Percentiles rank a stretch among this genome's conserved stretches.
phyloP scores from a whole-genome alignment of 2,329 filamentous ascomycete species.

The Leptoxyphium fumago region DNA sequence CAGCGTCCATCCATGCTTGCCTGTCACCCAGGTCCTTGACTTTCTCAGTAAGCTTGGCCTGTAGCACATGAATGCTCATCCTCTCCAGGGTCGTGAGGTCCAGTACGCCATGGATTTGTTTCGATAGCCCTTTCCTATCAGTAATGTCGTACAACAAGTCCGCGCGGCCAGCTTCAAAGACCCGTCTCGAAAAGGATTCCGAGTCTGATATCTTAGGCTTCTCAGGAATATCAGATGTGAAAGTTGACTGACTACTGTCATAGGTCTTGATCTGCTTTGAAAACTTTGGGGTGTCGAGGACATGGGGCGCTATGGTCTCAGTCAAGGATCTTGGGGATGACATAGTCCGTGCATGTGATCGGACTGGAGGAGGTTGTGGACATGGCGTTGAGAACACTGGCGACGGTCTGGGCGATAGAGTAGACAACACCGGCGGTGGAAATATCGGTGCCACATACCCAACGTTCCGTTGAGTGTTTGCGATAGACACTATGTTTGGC shows the following conservation, averaged over 20 bases:
- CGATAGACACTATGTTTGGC: no score
- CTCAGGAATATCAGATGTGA: not conserved
- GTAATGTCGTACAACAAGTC: constrained; percentile 9
- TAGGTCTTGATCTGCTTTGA: not conserved
- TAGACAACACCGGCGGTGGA: no score
- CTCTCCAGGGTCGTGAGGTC: constrained; percentile 9
- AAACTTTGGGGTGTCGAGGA: not conserved
- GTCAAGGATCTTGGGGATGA: not conserved
- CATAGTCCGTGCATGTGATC: not conserved
- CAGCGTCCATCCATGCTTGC: constrained; percentile 12
- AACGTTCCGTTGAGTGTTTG: no score
- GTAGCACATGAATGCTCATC: constrained; percentile 11
- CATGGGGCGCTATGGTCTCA: not conserved
- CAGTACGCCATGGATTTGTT: constrained; percentile 5
- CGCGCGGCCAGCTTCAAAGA: constrained; percentile 9
- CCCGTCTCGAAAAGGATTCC: constrained; percentile 7
- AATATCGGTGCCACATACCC: no score
- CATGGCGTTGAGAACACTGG: not conserved
- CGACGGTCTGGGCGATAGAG: not conserved
- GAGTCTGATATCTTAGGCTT: not conserved
- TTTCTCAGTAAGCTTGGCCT: constrained; percentile 11
- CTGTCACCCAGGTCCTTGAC: constrained; percentile 10
- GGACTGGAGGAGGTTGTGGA: not conserved
- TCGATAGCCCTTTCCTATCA: constrained; percentile 4
- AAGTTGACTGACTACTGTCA: not conserved